Conservation (phyloP, 2,329 filamentous ascomycete species). For the Pestalotiopsis sp. region DNA sequence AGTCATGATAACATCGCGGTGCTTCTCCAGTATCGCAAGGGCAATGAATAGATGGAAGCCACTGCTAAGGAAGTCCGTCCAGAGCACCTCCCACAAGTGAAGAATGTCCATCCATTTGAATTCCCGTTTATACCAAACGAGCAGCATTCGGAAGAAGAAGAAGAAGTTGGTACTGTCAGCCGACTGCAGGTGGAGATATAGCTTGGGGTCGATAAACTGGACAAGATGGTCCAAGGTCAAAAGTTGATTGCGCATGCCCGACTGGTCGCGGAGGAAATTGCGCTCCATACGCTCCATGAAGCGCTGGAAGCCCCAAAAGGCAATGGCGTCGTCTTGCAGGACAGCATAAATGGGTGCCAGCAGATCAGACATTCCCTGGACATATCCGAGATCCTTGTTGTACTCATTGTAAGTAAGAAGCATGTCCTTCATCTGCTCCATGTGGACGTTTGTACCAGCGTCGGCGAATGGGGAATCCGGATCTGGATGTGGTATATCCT, state of each 20-base stretch:
- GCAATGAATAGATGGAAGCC: conserved; percentile 96
- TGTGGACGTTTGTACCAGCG: conserved; percentile 91
- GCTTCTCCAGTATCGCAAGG: conserved; percentile 91
- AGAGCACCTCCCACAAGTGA: conserved; percentile 87
- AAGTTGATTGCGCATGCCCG: conserved; percentile 92
- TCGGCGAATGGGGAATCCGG: conserved; percentile 94
- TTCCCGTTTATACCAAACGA: conserved; percentile 99
- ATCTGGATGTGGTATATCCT: conserved; percentile 95
- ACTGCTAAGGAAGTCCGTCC: conserved; percentile 89
- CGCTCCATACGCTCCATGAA: conserved; percentile 99
- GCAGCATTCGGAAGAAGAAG: conserved; percentile 98
- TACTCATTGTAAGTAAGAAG: conserved; percentile 98
- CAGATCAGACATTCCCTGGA: conserved; percentile 98
- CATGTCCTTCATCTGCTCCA: conserved; percentile 99
- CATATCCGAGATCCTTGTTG: conserved; percentile 93
- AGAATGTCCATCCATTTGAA: conserved; percentile 89
- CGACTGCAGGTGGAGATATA: conserved; percentile 86
- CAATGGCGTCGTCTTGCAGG: conserved; percentile 93
- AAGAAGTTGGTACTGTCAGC: conserved; percentile 99
- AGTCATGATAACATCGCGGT: conserved; percentile 93
- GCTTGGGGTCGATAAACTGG: conserved; percentile 92
- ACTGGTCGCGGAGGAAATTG: conserved; percentile 94
- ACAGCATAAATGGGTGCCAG: conserved; percentile 96
- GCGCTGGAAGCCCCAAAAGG: conserved; percentile 93
- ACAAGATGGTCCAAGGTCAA: conserved; percentile 91